phyloP scores from a whole-genome alignment of 2,329 filamentous ascomycete species.

The Salinomyces thailandicus region DNA sequence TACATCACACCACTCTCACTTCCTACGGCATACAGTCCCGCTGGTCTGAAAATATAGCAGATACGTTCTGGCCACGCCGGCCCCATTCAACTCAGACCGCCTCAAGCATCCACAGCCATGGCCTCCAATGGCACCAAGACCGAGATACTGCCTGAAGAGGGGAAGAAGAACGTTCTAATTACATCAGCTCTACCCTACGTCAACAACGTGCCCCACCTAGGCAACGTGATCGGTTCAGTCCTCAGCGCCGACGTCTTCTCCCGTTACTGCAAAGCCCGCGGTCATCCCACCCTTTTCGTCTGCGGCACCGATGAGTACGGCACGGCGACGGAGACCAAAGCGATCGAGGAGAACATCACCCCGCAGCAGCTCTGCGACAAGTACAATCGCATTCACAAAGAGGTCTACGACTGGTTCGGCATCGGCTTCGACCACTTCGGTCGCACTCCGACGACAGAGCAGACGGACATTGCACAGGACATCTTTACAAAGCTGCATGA shows the following conservation, averaged over 20 bases:
- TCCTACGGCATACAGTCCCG: too few species aligned
- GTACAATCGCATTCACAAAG: conserved; percentile 81
- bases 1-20: too few species aligned
- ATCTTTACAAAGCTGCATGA: conserved; percentile 82
- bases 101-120: too few species aligned
- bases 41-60: too few species aligned
- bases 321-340: conserved; percentile 91
- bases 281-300: conserved; percentile 69
- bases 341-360: conserved; percentile 73
- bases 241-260: conserved; percentile 74
- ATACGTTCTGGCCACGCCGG: too few species aligned
- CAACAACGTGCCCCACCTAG: conserved; percentile 65
- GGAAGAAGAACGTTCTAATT: conserved; percentile 76
- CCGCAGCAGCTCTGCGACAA: conserved; percentile 82
- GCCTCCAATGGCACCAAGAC: conserved; percentile 8
- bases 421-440: conserved; percentile 94
- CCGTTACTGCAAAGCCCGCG: conserved; percentile 68
- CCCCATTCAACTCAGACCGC: too few species aligned
- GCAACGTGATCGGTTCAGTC: conserved; percentile 79
- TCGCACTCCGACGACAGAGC: conserved; percentile 75
- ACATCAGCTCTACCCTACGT: conserved; percentile 88
- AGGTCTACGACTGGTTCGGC: conserved; percentile 92
- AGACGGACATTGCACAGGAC: conserved; percentile 85
- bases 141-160: conserved; percentile 39
- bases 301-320: conserved; percentile 93